Evolutionary conservation across 1,139 yeast species (phyloP).

Genomic region (Hyphopichia wangnamkhiaoensis): DNA sequence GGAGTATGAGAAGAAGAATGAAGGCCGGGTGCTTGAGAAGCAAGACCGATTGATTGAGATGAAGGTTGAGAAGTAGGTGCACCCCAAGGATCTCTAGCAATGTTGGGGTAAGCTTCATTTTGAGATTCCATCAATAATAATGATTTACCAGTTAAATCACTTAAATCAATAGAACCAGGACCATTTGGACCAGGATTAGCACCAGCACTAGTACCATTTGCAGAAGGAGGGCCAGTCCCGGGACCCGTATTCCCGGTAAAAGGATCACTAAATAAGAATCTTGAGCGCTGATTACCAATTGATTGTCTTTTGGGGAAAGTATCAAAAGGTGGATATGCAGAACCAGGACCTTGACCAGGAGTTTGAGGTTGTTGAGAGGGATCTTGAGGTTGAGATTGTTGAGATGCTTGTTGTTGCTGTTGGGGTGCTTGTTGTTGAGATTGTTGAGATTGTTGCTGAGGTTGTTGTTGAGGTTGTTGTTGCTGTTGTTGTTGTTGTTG

Average conservation of each 20-base stretch:
- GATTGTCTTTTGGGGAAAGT: slow-evolving; percentile 52
- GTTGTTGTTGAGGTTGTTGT: slow-evolving; percentile 10
- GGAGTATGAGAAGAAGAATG: slow-evolving; percentile 40
- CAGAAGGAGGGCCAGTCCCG: neutral
- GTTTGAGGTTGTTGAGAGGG: slow-evolving; percentile 10
- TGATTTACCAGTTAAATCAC: slow-evolving; percentile 52
- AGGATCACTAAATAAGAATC: slow-evolving; percentile 71
- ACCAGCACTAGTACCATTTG: slow-evolving; percentile 10
- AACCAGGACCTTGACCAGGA: slow-evolving; percentile 4
- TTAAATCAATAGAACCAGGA: slow-evolving; percentile 28
- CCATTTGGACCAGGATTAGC: slow-evolving; percentile 11
- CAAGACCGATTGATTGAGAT: slow-evolving; percentile 13
- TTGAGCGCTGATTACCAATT: slow-evolving; percentile 59
- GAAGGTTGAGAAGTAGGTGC: slow-evolving; percentile 3
- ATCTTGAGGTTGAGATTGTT: slow-evolving; percentile 10
- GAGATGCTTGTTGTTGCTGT: slow-evolving; percentile 10
- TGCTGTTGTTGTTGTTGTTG: slow-evolving; percentile 12
- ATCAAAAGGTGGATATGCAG: slow-evolving; percentile 10
- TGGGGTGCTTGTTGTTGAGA: slow-evolving; percentile 11
- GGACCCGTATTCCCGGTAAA: slow-evolving; percentile 33
- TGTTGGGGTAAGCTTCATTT: slow-evolving; percentile 51
- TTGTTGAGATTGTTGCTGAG: slow-evolving; percentile 12
- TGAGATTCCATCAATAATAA: slow-evolving; percentile 57
- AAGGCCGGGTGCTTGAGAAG: slow-evolving; percentile 7
- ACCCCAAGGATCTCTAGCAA: slow-evolving; percentile 53